Base-by-base conservation (phyloP, 2,329 filamentous ascomycete species). In the Stachybotrys echinatus region DNA sequence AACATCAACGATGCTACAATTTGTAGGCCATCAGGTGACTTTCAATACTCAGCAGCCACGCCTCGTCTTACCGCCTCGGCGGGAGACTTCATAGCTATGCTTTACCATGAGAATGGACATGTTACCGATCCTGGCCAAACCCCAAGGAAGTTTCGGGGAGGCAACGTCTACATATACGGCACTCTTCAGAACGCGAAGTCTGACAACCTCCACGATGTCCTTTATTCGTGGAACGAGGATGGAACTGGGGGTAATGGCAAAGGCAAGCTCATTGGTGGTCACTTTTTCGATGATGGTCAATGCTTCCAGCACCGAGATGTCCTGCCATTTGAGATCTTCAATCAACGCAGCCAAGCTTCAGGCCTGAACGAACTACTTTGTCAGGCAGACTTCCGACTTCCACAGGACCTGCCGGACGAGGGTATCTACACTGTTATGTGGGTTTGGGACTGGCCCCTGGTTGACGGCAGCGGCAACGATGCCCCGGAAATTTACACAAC, bases 91-190 rank as follows among this genome's bases (percentile, higher is more conserved):
- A 14, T 45, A 6, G 19, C 42, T 3, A 21, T 45, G 3, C 42
- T 23, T 3, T 45, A 45, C 23, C 20, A 22, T 20, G 42, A 45
- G 14, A 45, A 45, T 21, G 42, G 42, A n/a, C 42, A 45, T 23
- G 42, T 45, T 10, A 23, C 42, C 4, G 5, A 23, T 14, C 42
- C 42, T 12, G 21, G 12, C 6, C 20, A 22, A n/a, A 45, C 10
- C 5, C 42, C 42, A 23, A 6, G 42, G n/a, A 17, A 17, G 4
- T 45, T 23, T 14, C 19, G 42, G 8, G 17, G 18, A 23, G 42
- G 42, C 42, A 45, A 45, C n/a, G 42, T 45, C 6, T 23, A 23
- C 20, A n/a, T 45, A 23, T 45, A 45, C 21, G 42, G 42, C 42
- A 45, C 20, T 4, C 19, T 23, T 22, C 19, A 10, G 8, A 14